Evolutionary conservation across 2,329 filamentous ascomycete genomes (phyloP).

Genomic region (Pseudogymnoascus sp.): DNA sequence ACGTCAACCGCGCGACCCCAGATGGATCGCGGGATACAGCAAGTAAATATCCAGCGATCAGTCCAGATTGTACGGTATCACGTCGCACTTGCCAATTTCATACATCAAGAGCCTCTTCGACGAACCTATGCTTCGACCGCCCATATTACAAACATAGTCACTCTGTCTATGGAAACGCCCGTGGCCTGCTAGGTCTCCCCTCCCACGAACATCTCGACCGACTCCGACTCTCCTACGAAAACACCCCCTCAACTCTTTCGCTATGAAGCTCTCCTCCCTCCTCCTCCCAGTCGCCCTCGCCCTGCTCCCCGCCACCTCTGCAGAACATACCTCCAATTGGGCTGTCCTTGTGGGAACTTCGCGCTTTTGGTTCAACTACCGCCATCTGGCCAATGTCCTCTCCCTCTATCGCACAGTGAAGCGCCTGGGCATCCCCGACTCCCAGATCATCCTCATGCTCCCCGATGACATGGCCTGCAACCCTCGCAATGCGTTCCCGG

Average conservation of each 20-base stretch:
- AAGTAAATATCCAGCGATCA: neutral
- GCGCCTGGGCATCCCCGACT: conserved; percentile 93
- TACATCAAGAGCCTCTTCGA: too few species aligned
- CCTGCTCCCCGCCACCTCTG: conserved; percentile 30
- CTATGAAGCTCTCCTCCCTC: conserved; percentile 46
- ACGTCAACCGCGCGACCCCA: neutral
- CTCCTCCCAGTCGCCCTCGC: conserved; percentile 41
- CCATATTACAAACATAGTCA: neutral
- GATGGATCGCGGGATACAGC: neutral
- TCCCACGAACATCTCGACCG: neutral
- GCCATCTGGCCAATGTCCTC: conserved; percentile 93
- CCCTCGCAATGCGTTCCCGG: conserved; percentile 93
- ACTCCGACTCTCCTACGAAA: neutral
- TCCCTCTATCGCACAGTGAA: conserved; percentile 98
- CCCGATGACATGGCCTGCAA: conserved; percentile 99
- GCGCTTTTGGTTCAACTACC: conserved; percentile 99
- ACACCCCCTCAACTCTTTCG: conserved; percentile 6
- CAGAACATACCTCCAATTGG: conserved; percentile 96
- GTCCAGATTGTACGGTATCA: neutral
- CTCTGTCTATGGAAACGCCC: neutral
- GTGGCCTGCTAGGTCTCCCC: neutral
- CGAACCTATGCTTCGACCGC: neutral
- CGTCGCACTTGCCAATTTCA: neutral
- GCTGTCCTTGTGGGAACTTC: conserved; percentile 97
- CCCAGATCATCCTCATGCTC: conserved; percentile 99